These are phyloP conservation scores for Nannochloropsis salina DNA, from an alignment of 108 stramenopile genomes.

Conservation along the genomic window DNA sequence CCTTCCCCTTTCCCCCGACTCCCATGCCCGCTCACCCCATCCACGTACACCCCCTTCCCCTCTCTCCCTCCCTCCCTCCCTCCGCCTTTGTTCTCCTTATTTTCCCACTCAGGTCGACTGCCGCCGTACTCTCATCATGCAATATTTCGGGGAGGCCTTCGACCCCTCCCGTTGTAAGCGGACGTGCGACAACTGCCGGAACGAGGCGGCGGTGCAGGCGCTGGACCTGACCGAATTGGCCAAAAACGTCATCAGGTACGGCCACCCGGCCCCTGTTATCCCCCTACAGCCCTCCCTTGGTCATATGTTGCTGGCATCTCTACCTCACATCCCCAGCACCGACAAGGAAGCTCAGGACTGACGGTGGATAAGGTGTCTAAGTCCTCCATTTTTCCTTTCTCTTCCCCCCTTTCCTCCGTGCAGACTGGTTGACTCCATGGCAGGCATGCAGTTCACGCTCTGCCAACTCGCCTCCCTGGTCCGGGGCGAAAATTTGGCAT, in stretches of 20 bases:
- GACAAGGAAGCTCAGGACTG: too few relatives aligned
- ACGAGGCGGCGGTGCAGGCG: not conserved
- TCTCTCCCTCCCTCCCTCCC: slow-evolving; percentile 2
- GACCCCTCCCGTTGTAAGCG: slow-evolving; percentile 26
- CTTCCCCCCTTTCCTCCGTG: not conserved
- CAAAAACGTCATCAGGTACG: not conserved
- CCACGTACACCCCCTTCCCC: not conserved
- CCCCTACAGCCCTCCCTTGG: not conserved
- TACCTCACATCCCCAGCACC: too few relatives aligned
- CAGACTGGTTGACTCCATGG: not conserved
- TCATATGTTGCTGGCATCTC: too few relatives aligned
- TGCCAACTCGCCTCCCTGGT: not conserved
- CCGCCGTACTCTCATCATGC: slow-evolving; percentile 47
- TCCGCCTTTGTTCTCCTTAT: too few relatives aligned
- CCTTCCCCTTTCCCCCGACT: not conserved
- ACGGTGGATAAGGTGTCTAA: too few relatives aligned
- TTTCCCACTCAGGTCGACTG: slow-evolving; percentile 40
- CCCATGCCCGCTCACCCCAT: not conserved
- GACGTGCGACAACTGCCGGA: slow-evolving; percentile 54
- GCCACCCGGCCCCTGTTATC: not conserved
- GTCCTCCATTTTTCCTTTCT: not conserved
- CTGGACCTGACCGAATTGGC: not conserved
- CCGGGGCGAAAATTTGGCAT: not conserved
- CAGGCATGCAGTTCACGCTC: not conserved
- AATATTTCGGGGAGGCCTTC: slow-evolving; percentile 54